Conservation (phyloP, 2,329 filamentous ascomycete species). For the Verticillium alfalfae region DNA sequence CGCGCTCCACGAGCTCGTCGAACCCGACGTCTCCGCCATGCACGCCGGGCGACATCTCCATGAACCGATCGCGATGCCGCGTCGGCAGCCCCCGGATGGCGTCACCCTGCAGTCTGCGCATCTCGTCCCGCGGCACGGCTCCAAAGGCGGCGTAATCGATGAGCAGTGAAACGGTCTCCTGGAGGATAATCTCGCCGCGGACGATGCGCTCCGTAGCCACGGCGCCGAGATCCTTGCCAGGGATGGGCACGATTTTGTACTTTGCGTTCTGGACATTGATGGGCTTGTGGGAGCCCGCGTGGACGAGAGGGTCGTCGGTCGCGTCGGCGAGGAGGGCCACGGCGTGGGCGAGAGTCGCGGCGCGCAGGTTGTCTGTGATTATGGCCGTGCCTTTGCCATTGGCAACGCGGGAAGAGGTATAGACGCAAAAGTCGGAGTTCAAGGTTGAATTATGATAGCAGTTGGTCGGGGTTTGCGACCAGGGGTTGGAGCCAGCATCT, state of each 20-base stretch:
- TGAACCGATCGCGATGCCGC: conserved; percentile 20
- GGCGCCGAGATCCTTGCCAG: conserved; percentile 39
- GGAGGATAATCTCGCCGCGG: conserved; percentile 30
- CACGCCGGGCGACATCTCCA: conserved; percentile 27
- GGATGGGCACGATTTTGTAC: conserved; percentile 27
- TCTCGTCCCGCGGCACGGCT: conserved; percentile 16
- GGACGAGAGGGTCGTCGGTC: neutral
- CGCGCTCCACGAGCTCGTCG: conserved; percentile 23
- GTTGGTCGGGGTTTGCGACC: neutral
- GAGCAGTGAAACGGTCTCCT: conserved; percentile 28
- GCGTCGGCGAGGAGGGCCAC: conserved; percentile 14
- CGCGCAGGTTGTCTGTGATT: conserved; percentile 26
- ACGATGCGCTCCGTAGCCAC: conserved; percentile 25
- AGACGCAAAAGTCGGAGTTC: conserved; percentile 23
- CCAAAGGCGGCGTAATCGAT: conserved; percentile 31
- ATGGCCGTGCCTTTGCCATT: conserved; percentile 29
- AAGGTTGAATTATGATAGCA: conserved; percentile 11
- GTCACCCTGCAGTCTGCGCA: conserved; percentile 22
- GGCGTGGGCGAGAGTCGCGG: conserved; percentile 18
- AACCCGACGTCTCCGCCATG: conserved; percentile 20
- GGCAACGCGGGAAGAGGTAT: conserved; percentile 25
- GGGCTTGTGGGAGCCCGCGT: conserved; percentile 1
- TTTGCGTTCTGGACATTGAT: conserved; percentile 7
- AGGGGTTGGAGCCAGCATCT: neutral
- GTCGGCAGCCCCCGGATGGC: conserved; percentile 23